Base-by-base conservation (phyloP, 345 rosid genomes). In the Cardamine occulta region DNA sequence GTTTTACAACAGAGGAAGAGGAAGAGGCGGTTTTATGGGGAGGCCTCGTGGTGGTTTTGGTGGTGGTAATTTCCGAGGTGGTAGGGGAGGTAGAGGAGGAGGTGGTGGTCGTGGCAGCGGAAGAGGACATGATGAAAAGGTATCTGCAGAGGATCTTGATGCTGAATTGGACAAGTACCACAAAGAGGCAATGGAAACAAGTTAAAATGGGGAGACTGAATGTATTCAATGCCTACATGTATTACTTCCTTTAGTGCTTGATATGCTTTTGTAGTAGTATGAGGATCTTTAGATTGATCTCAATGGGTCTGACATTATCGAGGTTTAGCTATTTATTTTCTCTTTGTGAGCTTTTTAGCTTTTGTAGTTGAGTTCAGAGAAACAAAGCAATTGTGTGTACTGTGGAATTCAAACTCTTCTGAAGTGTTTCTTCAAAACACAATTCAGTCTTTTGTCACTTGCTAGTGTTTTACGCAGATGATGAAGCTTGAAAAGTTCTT, bases 141-240 rank as follows among this genome's bases (percentile, higher is more conserved):
- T 80, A 14, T 80, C 97, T 31, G 83, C 84, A 6, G 89, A 85
- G 37, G 85, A 82, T 73, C 94, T 89, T 63, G 88, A 88, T 80
- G 86, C 88, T 52, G 87, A 84, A 48, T 57, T 86, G 84, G 90
- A 88, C 65, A 86, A 80, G 64, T 89, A 89, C 74, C 89, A 79
- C 71, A 61, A 73, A 39, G 82, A 78, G 77, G 87, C 88, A 54
- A 86, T 81, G 85, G 72, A 82, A 57, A 77, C 79, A 51, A 81
- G 80, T 55, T 80, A 66, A 74, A 64, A 74, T 49, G 54, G 8
- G 56, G 11, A 1, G 31, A 28, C n/a, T 19, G 32, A 48, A 39
- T 52, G 42, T 49, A 51, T 52, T 66, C 63, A 64, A 55, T 14
- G 61, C 9, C 47, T 48, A 17, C 15, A 32, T 70, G 69, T 73